Conservation (phyloP, 495 filamentous ascomycete genomes). For the Hyaloscypha hepaticicola region DNA sequence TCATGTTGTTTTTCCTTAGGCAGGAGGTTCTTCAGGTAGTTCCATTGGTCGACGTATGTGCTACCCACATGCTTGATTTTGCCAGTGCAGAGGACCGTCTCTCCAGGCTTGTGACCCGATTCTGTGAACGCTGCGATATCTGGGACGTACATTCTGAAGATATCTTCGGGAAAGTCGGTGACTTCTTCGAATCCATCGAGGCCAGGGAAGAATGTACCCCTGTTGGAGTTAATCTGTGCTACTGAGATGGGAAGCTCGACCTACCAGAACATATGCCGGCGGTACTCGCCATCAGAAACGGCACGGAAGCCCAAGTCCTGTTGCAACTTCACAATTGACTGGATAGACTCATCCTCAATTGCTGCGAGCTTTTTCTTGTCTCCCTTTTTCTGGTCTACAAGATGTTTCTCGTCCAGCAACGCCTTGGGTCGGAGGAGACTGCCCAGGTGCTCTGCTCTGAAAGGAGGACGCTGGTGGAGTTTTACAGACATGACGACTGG, state of each 20-base stretch:
- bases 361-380: slow-evolving; percentile 44
- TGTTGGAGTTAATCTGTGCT: slow-evolving; percentile 42
- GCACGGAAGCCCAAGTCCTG: slow-evolving; percentile 64
- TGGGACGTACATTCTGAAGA: slow-evolving; percentile 75
- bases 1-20: slow-evolving; percentile 59
- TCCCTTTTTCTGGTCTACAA: slow-evolving; percentile 46
- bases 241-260: background rate
- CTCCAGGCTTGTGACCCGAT: slow-evolving; percentile 69
- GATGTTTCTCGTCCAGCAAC: slow-evolving; percentile 62
- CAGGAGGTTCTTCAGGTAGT: slow-evolving; percentile 63
- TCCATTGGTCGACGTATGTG: slow-evolving; percentile 64
- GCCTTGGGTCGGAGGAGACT: slow-evolving; percentile 73
- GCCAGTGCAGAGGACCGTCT: slow-evolving; percentile 66
- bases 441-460: slow-evolving; percentile 82
- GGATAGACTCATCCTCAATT: slow-evolving; percentile 65
- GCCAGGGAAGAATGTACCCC: slow-evolving; percentile 74
- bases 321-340: slow-evolving; percentile 64
- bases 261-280: slow-evolving; percentile 57
- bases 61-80: slow-evolving; percentile 68
- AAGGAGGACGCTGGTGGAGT: slow-evolving; percentile 64
- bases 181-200: slow-evolving; percentile 70
- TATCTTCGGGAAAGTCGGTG: slow-evolving; percentile 52
- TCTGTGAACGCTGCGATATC: slow-evolving; percentile 75
- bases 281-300: slow-evolving; percentile 75
- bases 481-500: slow-evolving; percentile 13